Conservation (phyloP, 768 basidiomycete genomes). For the Xerocomellus dryophilus region DNA sequence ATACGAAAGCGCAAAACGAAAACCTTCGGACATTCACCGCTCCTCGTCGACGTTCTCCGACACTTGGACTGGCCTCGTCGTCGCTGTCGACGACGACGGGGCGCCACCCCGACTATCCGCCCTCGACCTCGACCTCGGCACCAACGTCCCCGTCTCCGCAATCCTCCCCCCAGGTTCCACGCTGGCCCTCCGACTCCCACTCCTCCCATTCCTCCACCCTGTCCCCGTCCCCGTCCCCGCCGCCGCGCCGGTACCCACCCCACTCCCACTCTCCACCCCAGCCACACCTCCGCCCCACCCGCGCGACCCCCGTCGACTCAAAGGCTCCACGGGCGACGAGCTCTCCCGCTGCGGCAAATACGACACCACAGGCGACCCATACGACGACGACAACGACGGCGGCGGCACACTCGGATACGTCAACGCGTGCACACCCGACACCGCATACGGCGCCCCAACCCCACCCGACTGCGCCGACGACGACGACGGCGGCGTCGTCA, state of each 20-base stretch:
- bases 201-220: constrained; percentile 16
- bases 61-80: constrained; percentile 28
- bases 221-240: neutral
- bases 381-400: constrained; percentile 74
- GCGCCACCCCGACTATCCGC: constrained; percentile 45
- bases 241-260: neutral
- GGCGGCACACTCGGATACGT: constrained; percentile 84
- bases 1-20: neutral
- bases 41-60: constrained; percentile 7
- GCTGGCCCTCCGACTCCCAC: constrained; percentile 52
- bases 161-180: constrained; percentile 64
- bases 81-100: constrained; percentile 9
- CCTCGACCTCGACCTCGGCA: constrained; percentile 42
- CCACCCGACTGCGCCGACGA: constrained; percentile 23
- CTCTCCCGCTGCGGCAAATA: constrained; percentile 44
- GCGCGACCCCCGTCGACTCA: constrained; percentile 51
- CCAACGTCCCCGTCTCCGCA: constrained; percentile 63
- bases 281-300: constrained; percentile 30
- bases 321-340: constrained; percentile 47
- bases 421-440: constrained; percentile 40
- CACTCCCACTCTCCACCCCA: neutral
- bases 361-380: constrained; percentile 63
- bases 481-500: constrained; percentile 75
- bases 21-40: neutral
- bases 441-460: constrained; percentile 16